Conservation (phyloP, 805 yeast genomes). For the Torulaspora gathmanii region DNA sequence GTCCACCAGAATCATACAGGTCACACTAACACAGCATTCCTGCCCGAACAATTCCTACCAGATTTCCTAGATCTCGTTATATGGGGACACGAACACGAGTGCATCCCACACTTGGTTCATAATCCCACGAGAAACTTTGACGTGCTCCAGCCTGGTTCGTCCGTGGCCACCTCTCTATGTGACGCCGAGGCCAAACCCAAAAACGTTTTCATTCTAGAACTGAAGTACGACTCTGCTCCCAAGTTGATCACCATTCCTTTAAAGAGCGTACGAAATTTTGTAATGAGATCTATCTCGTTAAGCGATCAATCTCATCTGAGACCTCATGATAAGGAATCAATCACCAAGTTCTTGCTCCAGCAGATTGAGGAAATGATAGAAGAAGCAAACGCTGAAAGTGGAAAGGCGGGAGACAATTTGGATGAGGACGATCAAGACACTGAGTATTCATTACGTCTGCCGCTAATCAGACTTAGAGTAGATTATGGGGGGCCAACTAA, state of each 20-base stretch:
- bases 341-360: slow-evolving; percentile 52
- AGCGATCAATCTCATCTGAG: slow-evolving; percentile 48
- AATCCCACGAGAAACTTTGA: slow-evolving; percentile 58
- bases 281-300: slow-evolving; percentile 61
- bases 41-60: slow-evolving; percentile 85
- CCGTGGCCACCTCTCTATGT: slow-evolving; percentile 84
- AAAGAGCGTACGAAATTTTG: slow-evolving; percentile 75
- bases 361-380: slow-evolving; percentile 65
- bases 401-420: slow-evolving; percentile 25
- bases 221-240: slow-evolving; percentile 56
- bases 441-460: slow-evolving; percentile 55
- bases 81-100: slow-evolving; percentile 99
- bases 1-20: slow-evolving; percentile 89
- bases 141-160: slow-evolving; percentile 88
- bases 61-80: slow-evolving; percentile 72
- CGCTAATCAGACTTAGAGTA: slow-evolving; percentile 74
- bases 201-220: slow-evolving; percentile 63
- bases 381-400: slow-evolving; percentile 52
- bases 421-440: slow-evolving; percentile 23
- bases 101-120: slow-evolving; percentile 62
- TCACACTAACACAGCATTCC: slow-evolving; percentile 71
- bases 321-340: slow-evolving; percentile 59
- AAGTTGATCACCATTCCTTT: slow-evolving; percentile 41
- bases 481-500: slow-evolving; percentile 64
- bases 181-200: slow-evolving; percentile 80